Conservation (phyloP, 1,284 basidiomycete species). For the Tremellales sp. region DNA sequence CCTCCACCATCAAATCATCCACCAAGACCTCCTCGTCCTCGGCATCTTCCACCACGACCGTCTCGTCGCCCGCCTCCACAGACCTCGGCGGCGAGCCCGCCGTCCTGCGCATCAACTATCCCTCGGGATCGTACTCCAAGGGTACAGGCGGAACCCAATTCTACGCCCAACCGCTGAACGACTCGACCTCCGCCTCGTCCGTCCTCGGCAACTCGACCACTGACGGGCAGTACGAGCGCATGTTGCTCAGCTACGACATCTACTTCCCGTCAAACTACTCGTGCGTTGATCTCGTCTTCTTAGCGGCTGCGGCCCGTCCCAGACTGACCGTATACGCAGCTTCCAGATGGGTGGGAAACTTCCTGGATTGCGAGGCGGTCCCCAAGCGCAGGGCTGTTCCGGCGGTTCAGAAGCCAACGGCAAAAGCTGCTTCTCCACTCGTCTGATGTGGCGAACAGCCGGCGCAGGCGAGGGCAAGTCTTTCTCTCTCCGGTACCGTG, state of each 20-base stretch:
- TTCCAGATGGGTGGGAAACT: slow-evolving; percentile 48
- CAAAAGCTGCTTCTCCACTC: slow-evolving; percentile 44
- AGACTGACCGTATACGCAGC: slow-evolving; percentile 9
- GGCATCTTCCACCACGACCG: slow-evolving; percentile 7
- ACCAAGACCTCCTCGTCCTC: slow-evolving; percentile 7
- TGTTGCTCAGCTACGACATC: slow-evolving; percentile 41
- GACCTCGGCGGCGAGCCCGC: slow-evolving; percentile 22
- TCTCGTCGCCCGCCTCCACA: slow-evolving; percentile 21
- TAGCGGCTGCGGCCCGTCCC: background rate
- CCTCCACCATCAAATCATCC: slow-evolving; percentile 6
- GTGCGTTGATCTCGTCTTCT: slow-evolving; percentile 20
- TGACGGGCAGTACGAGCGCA: slow-evolving; percentile 38
- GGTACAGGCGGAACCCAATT: slow-evolving; percentile 48
- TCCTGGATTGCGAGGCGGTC: slow-evolving; percentile 47
- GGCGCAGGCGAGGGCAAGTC: slow-evolving; percentile 42
- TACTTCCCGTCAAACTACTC: slow-evolving; percentile 39
- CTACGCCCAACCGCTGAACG: slow-evolving; percentile 36
- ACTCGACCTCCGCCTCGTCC: slow-evolving; percentile 8
- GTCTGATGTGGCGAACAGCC: slow-evolving; percentile 48
- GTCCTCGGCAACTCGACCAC: slow-evolving; percentile 19
- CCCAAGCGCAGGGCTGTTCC: slow-evolving; percentile 40
- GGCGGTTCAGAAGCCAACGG: slow-evolving; percentile 47
- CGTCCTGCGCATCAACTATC: slow-evolving; percentile 44
- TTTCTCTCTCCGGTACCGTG: background rate
- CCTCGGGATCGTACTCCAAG: slow-evolving; percentile 43